Evolutionary conservation across 176 grass and related monocot species (phyloP).

Genomic region (Poa annua): DNA sequence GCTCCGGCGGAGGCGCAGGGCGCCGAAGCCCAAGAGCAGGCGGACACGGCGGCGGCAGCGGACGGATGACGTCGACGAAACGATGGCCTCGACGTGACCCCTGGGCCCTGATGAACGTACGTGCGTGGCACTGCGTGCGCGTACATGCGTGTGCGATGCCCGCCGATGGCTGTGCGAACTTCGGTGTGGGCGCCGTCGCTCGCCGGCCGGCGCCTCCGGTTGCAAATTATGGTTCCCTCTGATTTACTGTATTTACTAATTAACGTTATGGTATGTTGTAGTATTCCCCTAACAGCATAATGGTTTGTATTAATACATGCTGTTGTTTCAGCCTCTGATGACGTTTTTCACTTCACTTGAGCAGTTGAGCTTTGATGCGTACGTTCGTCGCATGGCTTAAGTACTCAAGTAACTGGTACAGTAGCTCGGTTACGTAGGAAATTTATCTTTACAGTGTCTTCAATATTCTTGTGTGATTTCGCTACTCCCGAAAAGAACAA

Average conservation of each 20-base stretch:
- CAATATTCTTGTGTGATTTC: no score
- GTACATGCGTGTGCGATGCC: background rate
- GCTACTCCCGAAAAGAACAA: no score
- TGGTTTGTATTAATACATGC: background rate
- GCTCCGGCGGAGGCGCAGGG: slow-evolving; percentile 27
- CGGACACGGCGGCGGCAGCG: background rate
- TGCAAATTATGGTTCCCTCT: background rate
- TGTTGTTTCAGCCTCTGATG: background rate
- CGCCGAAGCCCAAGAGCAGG: slow-evolving; percentile 25
- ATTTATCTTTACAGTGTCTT: background rate
- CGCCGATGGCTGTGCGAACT: no score
- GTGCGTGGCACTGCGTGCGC: no score
- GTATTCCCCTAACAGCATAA: background rate
- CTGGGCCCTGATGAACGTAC: no score
- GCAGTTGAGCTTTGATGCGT: no score
- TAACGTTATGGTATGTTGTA: background rate
- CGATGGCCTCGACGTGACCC: background rate
- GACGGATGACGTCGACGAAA: background rate
- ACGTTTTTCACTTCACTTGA: background rate
- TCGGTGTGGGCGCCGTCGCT: background rate
- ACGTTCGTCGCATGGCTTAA: background rate
- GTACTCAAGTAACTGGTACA: background rate
- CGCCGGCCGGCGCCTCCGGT: background rate
- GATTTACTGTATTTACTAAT: background rate
- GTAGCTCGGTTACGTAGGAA: background rate